Base-by-base conservation (phyloP, 495 filamentous ascomycete genomes). In the Astrothelium subdiscretum region DNA sequence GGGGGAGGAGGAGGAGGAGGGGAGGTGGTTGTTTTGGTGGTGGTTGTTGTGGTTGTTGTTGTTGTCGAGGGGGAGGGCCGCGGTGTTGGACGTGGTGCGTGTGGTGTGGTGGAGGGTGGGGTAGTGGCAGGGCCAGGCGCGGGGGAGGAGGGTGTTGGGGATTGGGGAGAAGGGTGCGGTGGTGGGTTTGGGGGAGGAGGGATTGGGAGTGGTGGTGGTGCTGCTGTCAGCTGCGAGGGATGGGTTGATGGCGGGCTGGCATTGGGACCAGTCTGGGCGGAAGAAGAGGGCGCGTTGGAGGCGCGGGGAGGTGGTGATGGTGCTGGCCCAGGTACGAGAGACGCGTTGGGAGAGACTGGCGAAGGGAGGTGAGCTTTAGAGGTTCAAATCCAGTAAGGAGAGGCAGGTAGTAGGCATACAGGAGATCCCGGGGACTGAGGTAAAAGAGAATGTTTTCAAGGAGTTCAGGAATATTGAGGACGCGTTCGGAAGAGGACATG, bases 251-350 rank as follows among this genome's bases (percentile, higher is more conserved):
- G 43, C 40, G 54, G 62, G 51, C 43, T 32, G 31, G 57, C 62
- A 58, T 11, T 52, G 59, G 29, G 31, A 42, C 65, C 67, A 67
- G 32, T 70, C 63, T 24, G 68, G 63, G 18, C 57, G 52, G 31
- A 70, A 57, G 62, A 70, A 70, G 60, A 70, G 66, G 22, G 59
- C 51, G 31, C 61, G 61, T 59, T 70, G 68, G 24, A 68, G 62
- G 52, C 15, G 32, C 31, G 58, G 3, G 48, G 54, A 61, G 57
- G 61, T 58, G 57, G 67, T 65, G 18, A 76, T 67, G 26, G 71
- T 65, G 32, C 64, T 59, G 15, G 59, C 65, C 62, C 75, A 77
- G 58, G 62, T 66, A 2, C 65, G 66, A 6, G 72, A 77, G 26
- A 72, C 67, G 42, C 68, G 66, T 43, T 70, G 68, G 22, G 59